A percentile compares a stretch with the other conserved stretches of the same genome.
phyloP scores from a whole-genome alignment of 2,329 filamentous ascomycete genomes.

The Trichoderma asperellum region DNA sequence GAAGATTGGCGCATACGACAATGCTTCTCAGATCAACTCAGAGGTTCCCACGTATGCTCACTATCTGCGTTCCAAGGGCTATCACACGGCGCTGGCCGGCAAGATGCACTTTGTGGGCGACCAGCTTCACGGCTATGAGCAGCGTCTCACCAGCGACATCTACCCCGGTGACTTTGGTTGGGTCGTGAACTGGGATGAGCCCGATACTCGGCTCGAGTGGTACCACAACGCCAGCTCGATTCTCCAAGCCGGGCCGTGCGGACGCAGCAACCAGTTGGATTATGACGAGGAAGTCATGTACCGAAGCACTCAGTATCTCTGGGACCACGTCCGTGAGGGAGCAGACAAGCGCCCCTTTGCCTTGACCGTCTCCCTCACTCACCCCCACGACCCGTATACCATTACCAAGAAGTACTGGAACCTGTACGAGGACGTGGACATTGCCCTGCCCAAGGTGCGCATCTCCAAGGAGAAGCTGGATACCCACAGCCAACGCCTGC shows the following conservation, averaged over 20 bases:
- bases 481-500: slow-evolving; percentile 80
- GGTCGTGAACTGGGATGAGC: slow-evolving; percentile 95
- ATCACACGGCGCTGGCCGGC: slow-evolving; percentile 87
- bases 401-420: slow-evolving; percentile 96
- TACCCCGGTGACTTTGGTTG: slow-evolving; percentile 94
- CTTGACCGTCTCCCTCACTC: slow-evolving; percentile 87
- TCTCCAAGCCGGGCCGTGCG: slow-evolving; percentile 83
- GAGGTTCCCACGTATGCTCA: slow-evolving; percentile 92
- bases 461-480: slow-evolving; percentile 84
- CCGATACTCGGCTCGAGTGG: slow-evolving; percentile 84
- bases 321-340: slow-evolving; percentile 84
- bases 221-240: slow-evolving; percentile 97
- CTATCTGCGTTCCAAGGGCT: slow-evolving; percentile 81
- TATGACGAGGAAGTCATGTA: slow-evolving; percentile 97
- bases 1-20: slow-evolving; percentile 91
- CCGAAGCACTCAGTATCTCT: slow-evolving; percentile 85
- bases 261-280: slow-evolving; percentile 91
- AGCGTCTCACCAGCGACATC: slow-evolving; percentile 90
- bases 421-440: slow-evolving; percentile 84
- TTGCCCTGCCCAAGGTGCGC: slow-evolving; percentile 76
- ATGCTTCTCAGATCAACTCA: slow-evolving; percentile 80
- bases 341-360: slow-evolving; percentile 76
- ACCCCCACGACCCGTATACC: slow-evolving; percentile 93
- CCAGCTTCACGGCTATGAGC: slow-evolving; percentile 92
- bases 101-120: slow-evolving; percentile 99